Evolutionary conservation across 2,329 filamentous ascomycete genomes (phyloP).

Genomic region (Colletotrichum sp.): DNA sequence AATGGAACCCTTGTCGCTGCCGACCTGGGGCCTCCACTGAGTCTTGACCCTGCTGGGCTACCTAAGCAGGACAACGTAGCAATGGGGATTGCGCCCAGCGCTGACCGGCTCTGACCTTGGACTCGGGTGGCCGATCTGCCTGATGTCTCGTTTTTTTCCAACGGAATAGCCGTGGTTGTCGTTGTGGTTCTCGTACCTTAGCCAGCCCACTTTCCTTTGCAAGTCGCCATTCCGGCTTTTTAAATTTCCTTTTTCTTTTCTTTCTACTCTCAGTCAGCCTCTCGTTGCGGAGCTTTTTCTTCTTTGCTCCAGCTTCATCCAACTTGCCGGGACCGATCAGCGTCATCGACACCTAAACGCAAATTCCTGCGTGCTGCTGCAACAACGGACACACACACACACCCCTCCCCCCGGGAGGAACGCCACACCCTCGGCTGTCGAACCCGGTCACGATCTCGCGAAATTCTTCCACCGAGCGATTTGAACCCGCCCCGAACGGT

Average conservation of each 20-base stretch:
- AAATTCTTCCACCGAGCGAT: background rate
- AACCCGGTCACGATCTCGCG: background rate
- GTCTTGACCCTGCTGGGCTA: background rate
- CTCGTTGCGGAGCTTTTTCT: background rate
- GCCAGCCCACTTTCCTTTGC: constrained; percentile 11
- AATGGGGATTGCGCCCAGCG: background rate
- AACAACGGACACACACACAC: background rate
- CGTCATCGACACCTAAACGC: background rate
- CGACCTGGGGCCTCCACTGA: background rate
- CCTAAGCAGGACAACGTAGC: background rate
- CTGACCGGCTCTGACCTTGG: constrained; percentile 4
- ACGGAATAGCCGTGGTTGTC: background rate
- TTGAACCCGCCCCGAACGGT: background rate
- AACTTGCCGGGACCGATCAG: background rate
- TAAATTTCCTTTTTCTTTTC: background rate
- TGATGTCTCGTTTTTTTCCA: background rate
- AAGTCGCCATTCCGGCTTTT: background rate
- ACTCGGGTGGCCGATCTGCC: background rate
- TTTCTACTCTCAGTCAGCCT: background rate
- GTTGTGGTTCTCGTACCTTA: background rate
- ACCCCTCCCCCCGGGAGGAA: background rate
- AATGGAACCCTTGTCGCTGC: background rate
- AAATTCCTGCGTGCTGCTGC: background rate
- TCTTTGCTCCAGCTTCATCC: background rate
- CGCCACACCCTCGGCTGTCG: background rate